Evolutionary conservation across 768 basidiomycete species (phyloP), one percentile per base, ranked within the genome.

Genomic region (Lenzites betulinus): DNA sequence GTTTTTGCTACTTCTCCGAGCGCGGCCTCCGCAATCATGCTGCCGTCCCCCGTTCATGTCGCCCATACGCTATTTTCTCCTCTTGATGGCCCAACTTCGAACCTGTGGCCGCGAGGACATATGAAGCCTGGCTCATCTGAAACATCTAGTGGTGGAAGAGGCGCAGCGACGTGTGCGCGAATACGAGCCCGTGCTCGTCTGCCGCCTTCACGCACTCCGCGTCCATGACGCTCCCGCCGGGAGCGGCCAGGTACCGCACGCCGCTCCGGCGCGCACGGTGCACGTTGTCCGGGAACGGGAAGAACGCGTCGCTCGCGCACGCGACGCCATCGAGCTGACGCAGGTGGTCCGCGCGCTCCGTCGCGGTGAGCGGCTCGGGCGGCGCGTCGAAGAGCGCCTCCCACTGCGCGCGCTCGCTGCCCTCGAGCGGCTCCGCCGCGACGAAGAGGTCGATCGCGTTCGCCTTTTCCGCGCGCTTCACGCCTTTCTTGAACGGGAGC

Each of bases 211-310:
- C 88, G 69, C 97, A 96, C 73, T 95, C 96, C 46, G 75, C 86
- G 70, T 99, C 97, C 96, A 98, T 98, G 61, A 99, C 94, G 66
- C 92, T 95, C 49, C 97, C 97, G 51, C 88, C 85, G 2, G 92
- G 90, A 7, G 95, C 94, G 25, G 93, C 94, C 48, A 99, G 81
- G 75, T 97, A 98, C 71, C 77, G 85, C 50, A 94, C 95, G 0
- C 97, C 97, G 62, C 93, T 95, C 81, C 91, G 89, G 74, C 84
- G 81, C 51, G 93, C 92, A 46, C 97, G 82, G 72, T 98, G 92
- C 35, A 99, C 96, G 67, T 98, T 99, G 71, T 99, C 97, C 13
- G 96, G 84, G 86, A 98, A 98, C 18, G 97, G 97, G 94, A 98
- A 98, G 84, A 99, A 99, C 51, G 96, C 97, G 66, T 99, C 97